phyloP scores from a whole-genome alignment of 345 rosid genomes.

The Gossypium arboreum region DNA sequence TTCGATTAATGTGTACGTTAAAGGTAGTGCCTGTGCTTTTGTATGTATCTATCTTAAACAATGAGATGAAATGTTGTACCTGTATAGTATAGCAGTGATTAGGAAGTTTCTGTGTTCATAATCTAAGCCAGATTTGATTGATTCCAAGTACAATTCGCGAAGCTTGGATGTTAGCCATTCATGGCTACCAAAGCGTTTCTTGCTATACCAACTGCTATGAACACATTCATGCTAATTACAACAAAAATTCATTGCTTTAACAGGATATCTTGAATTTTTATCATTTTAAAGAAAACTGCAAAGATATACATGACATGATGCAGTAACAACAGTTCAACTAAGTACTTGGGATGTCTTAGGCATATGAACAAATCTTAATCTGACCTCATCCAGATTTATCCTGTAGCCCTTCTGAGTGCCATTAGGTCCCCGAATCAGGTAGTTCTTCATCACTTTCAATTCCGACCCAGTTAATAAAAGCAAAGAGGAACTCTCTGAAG shows the following conservation, averaged over 20 bases:
- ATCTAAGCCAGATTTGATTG: neutral
- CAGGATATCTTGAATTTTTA: neutral
- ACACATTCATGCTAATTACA: neutral
- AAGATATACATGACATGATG: slow-evolving; percentile 13
- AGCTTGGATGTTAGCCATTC: neutral
- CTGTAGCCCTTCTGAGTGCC: neutral
- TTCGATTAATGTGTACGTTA: slow-evolving; percentile 14
- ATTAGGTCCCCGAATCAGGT: slow-evolving; percentile 14
- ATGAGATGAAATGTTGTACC: slow-evolving; percentile 8
- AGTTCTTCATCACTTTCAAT: slow-evolving; percentile 48
- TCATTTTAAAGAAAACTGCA: slow-evolving; percentile 4
- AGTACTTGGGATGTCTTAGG: slow-evolving; percentile 6
- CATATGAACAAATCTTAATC: slow-evolving; percentile 13
- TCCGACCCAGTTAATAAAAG: slow-evolving; percentile 75
- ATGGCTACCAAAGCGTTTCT: neutral
- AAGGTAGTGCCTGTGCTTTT: slow-evolving; percentile 19
- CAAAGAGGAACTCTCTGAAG: slow-evolving; percentile 80
- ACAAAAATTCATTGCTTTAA: neutral
- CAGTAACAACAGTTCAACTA: slow-evolving; percentile 7
- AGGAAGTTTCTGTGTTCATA: neutral
- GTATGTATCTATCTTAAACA: slow-evolving; percentile 8
- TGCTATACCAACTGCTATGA: slow-evolving; percentile 5
- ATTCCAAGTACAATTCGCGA: neutral
- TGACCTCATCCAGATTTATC: slow-evolving; percentile 20
- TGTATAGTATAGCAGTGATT: neutral